phyloP scores from a whole-genome alignment of 805 yeast genomes.

The Saturnispora galanensis region DNA sequence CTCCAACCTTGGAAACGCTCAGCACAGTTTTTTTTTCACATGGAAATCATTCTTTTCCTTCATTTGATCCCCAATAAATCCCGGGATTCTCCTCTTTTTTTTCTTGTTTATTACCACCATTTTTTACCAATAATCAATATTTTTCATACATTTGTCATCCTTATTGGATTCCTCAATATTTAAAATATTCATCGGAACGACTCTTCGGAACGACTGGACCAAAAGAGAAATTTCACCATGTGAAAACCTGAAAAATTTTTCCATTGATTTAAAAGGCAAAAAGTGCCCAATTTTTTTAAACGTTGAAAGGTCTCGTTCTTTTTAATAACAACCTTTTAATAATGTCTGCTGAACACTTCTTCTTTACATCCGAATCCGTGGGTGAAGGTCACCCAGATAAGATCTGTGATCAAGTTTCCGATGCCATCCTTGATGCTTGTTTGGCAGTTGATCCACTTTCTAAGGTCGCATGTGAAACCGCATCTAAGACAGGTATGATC shows the following conservation, averaged over 20 bases:
- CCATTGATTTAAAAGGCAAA: background rate
- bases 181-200: no score
- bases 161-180: no score
- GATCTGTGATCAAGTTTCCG: constrained; percentile 98
- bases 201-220: no score
- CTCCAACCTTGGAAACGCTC: no score
- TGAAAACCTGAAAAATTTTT: no score
- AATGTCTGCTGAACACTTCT: constrained; percentile 21
- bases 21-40: background rate
- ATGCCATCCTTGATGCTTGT: constrained; percentile 97
- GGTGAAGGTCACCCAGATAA: constrained; percentile 95
- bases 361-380: constrained; percentile 63
- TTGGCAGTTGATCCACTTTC: constrained; percentile 91
- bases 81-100: background rate
- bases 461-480: constrained; percentile 99
- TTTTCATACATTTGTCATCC: no score
- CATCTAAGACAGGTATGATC: constrained; percentile 98
- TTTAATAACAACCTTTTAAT: background rate
- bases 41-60: background rate
- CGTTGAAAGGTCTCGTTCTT: background rate
- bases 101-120: background rate
- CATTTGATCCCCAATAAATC: background rate
- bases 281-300: background rate
- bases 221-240: no score
- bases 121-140: no score